Conservation (phyloP, 257 asterid genomes). For the Solanum bulbocastanum region DNA sequence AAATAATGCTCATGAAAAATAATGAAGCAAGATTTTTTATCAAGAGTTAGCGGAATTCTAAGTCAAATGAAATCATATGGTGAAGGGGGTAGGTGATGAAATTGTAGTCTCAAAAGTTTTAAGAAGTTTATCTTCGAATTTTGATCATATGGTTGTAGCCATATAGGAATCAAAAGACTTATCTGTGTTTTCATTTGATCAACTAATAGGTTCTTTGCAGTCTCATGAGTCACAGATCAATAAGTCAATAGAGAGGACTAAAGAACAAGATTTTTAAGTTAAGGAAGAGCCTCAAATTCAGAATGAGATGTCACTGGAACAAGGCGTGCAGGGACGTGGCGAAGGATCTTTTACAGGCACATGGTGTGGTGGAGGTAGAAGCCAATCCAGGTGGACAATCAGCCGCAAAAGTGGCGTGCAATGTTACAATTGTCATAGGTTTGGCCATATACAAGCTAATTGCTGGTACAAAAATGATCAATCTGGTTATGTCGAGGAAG, state of each 20-base stretch:
- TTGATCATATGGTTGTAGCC: not conserved
- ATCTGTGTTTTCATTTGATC: not conserved
- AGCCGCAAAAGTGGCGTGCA: not conserved
- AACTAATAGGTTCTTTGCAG: not conserved
- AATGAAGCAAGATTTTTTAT: not conserved
- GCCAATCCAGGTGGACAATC: not conserved
- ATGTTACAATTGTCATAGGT: not conserved
- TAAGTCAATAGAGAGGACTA: not conserved
- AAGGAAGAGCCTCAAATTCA: not conserved
- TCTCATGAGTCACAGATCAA: not conserved
- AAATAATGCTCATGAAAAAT: too few relatives aligned
- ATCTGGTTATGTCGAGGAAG: too few relatives aligned
- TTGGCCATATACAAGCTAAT: not conserved
- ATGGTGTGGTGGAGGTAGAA: not conserved
- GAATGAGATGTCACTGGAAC: not conserved
- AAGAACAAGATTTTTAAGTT: conserved; percentile 6
- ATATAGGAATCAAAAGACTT: not conserved
- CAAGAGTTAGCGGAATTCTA: not conserved
- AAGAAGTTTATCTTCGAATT: not conserved
- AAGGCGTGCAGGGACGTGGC: not conserved
- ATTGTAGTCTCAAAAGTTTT: not conserved
- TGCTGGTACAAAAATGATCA: not conserved
- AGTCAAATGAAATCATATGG: not conserved
- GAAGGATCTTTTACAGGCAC: not conserved
- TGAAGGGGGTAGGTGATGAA: not conserved